These are phyloP conservation scores for Annulohypoxylon stygium DNA, from an alignment of 495 filamentous ascomycete species.

Conservation along the genomic window DNA sequence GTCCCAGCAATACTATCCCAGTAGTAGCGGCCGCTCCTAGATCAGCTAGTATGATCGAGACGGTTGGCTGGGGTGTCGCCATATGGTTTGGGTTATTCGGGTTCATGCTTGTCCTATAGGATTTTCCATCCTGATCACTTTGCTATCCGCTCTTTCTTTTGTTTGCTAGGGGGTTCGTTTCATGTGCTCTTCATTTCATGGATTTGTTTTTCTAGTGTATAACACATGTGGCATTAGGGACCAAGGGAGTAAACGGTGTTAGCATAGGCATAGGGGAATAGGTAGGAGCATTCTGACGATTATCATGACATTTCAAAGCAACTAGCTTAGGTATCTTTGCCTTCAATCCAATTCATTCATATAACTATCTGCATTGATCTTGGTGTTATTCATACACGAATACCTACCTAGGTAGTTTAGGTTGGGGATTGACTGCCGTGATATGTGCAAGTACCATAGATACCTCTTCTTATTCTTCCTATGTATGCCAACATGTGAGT, in stretches of 20 bases:
- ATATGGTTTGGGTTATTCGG: conserved; percentile 39
- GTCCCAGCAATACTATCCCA: neutral
- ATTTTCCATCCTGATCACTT: neutral
- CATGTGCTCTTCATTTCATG: neutral
- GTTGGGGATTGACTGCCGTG: no score
- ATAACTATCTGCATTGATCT: no score
- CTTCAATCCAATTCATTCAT: neutral
- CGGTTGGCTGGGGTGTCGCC: conserved; percentile 27
- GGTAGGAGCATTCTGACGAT: conserved; percentile 21
- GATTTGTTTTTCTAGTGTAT: conserved; percentile 5
- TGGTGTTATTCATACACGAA: no score
- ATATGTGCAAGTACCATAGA: no score
- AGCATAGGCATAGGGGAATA: neutral
- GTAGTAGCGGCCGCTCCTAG: neutral
- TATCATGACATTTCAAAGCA: neutral
- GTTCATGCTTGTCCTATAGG: conserved; percentile 24
- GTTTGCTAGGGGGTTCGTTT: neutral
- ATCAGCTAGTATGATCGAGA: neutral
- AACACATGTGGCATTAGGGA: conserved; percentile 7
- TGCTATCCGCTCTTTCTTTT: neutral
- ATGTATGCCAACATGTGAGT: neutral
- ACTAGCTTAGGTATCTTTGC: neutral
- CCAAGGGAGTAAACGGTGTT: conserved; percentile 5
- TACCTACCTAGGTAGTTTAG: no score
- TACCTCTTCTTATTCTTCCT: no score